Percentiles rank a stretch among this genome's conserved stretches.
phyloP scores from a whole-genome alignment of 768 basidiomycete species.

The Trametes coccinea region DNA sequence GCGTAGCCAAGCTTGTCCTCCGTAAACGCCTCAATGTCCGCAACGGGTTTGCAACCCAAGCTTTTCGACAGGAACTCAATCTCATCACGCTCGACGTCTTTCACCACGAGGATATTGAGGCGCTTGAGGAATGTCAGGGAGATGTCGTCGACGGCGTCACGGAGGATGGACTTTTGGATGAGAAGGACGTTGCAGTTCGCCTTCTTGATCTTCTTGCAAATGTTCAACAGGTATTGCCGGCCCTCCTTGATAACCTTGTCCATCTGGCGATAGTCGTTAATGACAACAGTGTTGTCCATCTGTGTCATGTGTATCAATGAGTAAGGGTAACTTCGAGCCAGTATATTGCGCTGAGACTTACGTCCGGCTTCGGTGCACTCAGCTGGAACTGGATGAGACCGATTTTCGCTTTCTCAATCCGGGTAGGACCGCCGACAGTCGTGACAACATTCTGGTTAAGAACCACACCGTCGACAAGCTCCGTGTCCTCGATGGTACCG shows the following conservation, averaged over 20 bases:
- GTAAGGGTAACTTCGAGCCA: neutral
- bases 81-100: constrained; percentile 98
- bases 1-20: constrained; percentile 98
- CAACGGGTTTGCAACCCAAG: constrained; percentile 92
- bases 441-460: constrained; percentile 93
- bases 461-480: constrained; percentile 95
- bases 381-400: constrained; percentile 98
- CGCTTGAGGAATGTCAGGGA: constrained; percentile 97
- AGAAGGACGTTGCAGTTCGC: constrained; percentile 99
- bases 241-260: constrained; percentile 99
- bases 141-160: constrained; percentile 98
- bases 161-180: constrained; percentile 98
- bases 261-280: constrained; percentile 99
- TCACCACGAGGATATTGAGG: constrained; percentile 93
- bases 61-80: constrained; percentile 97
- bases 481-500: constrained; percentile 98
- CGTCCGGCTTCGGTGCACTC: constrained; percentile 96
- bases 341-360: constrained; percentile 41
- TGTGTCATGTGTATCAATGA: constrained; percentile 31
- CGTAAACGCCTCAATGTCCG: constrained; percentile 96
- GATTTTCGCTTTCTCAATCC: constrained; percentile 98
- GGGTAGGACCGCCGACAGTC: constrained; percentile 88
- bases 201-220: constrained; percentile 99
- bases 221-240: constrained; percentile 93
- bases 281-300: constrained; percentile 99